Conservation (phyloP, 2,329 filamentous ascomycete genomes). For the Aspergillus sp. region DNA sequence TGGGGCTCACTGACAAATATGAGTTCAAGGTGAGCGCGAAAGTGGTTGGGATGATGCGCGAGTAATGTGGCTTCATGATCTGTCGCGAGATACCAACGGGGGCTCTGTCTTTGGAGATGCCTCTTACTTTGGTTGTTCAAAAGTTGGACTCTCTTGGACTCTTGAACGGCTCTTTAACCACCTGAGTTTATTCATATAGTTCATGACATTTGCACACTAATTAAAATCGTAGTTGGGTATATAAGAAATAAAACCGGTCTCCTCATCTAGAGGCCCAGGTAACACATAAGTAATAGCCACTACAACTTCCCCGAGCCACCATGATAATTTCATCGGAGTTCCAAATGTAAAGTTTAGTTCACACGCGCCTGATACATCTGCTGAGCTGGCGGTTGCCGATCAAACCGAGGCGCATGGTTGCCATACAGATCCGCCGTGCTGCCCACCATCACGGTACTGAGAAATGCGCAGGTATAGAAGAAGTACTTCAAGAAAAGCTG, state of each 20-base stretch:
- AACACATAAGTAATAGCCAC: neutral
- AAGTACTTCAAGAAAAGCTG: constrained; percentile 8
- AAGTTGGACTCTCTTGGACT: too few relatives aligned
- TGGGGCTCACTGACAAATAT: neutral
- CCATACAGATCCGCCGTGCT: neutral
- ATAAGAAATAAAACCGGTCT: neutral
- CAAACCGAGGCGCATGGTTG: neutral
- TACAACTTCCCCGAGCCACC: neutral
- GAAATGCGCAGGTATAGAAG: constrained; percentile 12
- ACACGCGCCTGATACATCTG: neutral
- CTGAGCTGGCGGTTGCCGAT: neutral
- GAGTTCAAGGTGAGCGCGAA: constrained; percentile 1
- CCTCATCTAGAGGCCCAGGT: too few relatives aligned
- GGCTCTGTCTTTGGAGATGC: too few relatives aligned
- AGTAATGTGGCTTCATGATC: neutral
- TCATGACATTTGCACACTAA: too few relatives aligned
- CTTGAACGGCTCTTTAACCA: too few relatives aligned
- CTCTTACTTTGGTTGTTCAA: too few relatives aligned
- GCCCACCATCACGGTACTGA: constrained; percentile 8
- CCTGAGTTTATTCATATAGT: too few relatives aligned
- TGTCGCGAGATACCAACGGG: too few relatives aligned
- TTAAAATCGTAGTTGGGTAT: neutral
- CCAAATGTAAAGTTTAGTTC: neutral
- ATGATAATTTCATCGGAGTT: neutral
- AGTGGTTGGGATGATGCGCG: neutral